Evolutionary conservation across 1,284 basidiomycete species (phyloP).

Genomic region (Coriolopsis trogii): DNA sequence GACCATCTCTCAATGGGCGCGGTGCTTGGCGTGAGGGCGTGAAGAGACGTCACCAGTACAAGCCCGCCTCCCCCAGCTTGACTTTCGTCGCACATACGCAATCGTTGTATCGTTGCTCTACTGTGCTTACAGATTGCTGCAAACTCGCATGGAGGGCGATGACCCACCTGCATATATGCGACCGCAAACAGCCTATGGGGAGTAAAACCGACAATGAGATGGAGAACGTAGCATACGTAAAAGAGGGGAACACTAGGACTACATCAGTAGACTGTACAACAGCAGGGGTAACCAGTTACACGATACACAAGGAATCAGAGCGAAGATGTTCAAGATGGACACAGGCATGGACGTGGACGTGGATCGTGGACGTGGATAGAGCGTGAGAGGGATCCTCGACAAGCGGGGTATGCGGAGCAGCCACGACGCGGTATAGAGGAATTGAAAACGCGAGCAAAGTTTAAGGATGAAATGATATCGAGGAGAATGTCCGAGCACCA

Average conservation of each 20-base stretch:
- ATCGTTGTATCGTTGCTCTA: no score
- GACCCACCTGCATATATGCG: no score
- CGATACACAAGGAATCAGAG: constrained; percentile 8
- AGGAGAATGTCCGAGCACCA: background rate
- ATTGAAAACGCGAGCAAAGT: background rate
- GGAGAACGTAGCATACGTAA: background rate
- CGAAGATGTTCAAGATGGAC: no score
- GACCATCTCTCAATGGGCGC: no score
- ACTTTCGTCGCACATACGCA: no score
- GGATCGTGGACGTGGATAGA: background rate
- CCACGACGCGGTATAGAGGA: background rate
- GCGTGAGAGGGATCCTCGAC: background rate
- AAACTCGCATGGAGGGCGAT: no score
- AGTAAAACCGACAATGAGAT: no score
- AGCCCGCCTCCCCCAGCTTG: no score
- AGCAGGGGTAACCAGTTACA: constrained; percentile 9
- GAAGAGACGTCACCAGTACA: no score
- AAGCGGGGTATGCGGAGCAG: background rate
- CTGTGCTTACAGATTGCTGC: no score
- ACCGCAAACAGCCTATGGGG: no score
- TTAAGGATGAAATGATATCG: background rate
- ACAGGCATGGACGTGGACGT: background rate
- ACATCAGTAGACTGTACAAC: constrained; percentile 18
- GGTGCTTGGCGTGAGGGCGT: no score
- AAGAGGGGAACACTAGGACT: constrained; percentile 7